These are phyloP conservation scores for Lepraria neglecta DNA, from an alignment of 495 filamentous ascomycete genomes.

Conservation along the genomic window DNA sequence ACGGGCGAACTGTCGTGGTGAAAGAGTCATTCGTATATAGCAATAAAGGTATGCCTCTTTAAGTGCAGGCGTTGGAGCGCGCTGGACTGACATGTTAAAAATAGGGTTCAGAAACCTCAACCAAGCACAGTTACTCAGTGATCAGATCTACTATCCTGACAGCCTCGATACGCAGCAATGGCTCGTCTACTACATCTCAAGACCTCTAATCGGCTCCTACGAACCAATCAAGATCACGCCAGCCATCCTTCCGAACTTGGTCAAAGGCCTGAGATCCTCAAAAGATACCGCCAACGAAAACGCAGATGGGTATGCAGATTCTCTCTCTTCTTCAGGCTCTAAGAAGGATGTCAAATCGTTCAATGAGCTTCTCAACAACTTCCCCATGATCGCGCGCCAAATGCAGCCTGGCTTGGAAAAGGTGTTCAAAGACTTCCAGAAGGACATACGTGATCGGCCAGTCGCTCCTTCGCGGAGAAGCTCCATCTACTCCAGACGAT, in stretches of 20 bases:
- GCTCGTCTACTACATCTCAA: slow-evolving; percentile 95
- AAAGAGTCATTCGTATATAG: slow-evolving; percentile 91
- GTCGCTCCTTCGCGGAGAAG: slow-evolving; percentile 61
- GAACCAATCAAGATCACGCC: slow-evolving; percentile 64
- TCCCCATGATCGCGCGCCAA: slow-evolving; percentile 93
- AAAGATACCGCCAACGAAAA: slow-evolving; percentile 35
- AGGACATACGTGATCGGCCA: slow-evolving; percentile 78
- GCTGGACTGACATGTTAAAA: slow-evolving; percentile 5
- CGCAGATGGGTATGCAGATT: slow-evolving; percentile 26
- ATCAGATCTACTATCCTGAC: slow-evolving; percentile 83
- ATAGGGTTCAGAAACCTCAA: slow-evolving; percentile 86
- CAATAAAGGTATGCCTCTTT: slow-evolving; percentile 72
- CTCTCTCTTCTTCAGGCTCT: slow-evolving; percentile 39
- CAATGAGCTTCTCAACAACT: slow-evolving; percentile 82
- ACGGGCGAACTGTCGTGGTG: slow-evolving; percentile 87
- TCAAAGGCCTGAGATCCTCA: slow-evolving; percentile 30
- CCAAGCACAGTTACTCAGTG: slow-evolving; percentile 81
- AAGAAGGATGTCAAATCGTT: slow-evolving; percentile 92
- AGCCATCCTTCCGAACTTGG: slow-evolving; percentile 48
- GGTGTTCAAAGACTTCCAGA: slow-evolving; percentile 82
- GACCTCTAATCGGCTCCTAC: slow-evolving; percentile 78
- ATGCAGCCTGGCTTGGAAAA: slow-evolving; percentile 91
- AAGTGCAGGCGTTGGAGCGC: not conserved
- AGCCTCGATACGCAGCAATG: slow-evolving; percentile 77
- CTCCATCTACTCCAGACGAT: slow-evolving; percentile 30